Evolutionary conservation across 495 filamentous ascomycete genomes (phyloP), one percentile per base, ranked within the genome.

Genomic region (Daldinia grandis): DNA sequence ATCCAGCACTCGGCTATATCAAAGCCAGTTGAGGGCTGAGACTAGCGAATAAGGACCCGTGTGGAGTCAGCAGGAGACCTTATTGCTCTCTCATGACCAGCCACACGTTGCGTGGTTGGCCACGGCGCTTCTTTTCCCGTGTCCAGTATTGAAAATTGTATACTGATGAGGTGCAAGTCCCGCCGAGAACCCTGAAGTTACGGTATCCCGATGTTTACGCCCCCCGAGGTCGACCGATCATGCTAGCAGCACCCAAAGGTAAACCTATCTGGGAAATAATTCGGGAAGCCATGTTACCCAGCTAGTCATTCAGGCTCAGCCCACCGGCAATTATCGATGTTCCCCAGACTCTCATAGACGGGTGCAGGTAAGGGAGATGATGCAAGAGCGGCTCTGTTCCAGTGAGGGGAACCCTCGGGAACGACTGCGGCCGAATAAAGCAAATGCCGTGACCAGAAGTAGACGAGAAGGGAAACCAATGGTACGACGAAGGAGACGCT

Each of bases 201-300:
- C 24, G 19, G 24, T 40, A 10, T 53, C n/a, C 50, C 53, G 24
- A 59, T n/a, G 53, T 57, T 33, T 47, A 71, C 68, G 40, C 62
- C 59, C 49, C 33, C 54, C 2, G 51, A 62, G 50, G 57, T 58
- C 50, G 62, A 62, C 25, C 10, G 57, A 71, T 71, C 51, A 66
- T 50, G 37, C 62, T 38, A 62, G 21, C 24, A 62, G 49, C 57
- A 50, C 33, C 58, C 58, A 12, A 42, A 56, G 25, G 62, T 57
- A 40, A n/a, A 4, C 37, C 14, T 40, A 70, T 65, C 38, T 35
- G 24, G 53, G 25, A 56, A 33, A 58, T 12, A 55, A 30, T 28
- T 61, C 56, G 28, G 55, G 49, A 38, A 42, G 14, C 27, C 49
- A 31, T 31, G 31, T 10, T 35, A 31, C 37, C 58, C 30, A 61